These are phyloP conservation scores for Limnomonas spitsbergensis DNA, from an alignment of 139 green algal species.

Conservation along the genomic window DNA sequence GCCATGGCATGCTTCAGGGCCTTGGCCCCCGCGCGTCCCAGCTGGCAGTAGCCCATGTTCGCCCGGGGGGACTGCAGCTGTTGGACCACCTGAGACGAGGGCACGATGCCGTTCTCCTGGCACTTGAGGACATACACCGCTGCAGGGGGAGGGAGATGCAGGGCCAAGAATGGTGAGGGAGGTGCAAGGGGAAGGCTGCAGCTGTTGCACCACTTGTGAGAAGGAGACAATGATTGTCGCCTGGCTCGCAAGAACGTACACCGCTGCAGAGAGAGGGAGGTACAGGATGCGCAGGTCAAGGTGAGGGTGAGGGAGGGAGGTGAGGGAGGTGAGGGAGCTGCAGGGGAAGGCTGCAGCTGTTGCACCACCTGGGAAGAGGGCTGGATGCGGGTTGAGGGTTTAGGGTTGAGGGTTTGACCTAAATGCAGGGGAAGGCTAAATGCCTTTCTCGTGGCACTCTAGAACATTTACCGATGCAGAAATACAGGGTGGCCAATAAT, in stretches of 20 bases:
- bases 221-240: slow-evolving; percentile 47
- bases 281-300: too few species aligned
- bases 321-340: too few species aligned
- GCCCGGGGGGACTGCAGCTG: slow-evolving; percentile 23
- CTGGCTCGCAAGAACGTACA: slow-evolving; percentile 40
- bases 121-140: slow-evolving; percentile 40
- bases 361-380: slow-evolving; percentile 45
- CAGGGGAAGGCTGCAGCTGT: slow-evolving; percentile 22
- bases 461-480: too few species aligned
- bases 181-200: not conserved
- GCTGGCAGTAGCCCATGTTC: slow-evolving; percentile 54
- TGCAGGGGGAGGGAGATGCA: not conserved
- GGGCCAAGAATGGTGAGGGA: too few species aligned
- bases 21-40: slow-evolving; percentile 44
- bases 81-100: slow-evolving; percentile 44
- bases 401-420: too few species aligned
- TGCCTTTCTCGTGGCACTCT: too few species aligned
- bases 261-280: not conserved
- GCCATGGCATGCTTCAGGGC: slow-evolving; percentile 51
- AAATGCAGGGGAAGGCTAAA: too few species aligned
- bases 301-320: too few species aligned
- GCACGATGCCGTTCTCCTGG: slow-evolving; percentile 47
- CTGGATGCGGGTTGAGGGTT: too few species aligned
- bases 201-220: slow-evolving; percentile 46
- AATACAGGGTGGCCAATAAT: too few species aligned